These are phyloP conservation scores for Verticillium albo-atrum DNA, from an alignment of 2,329 filamentous ascomycete species.

Conservation along the genomic window DNA sequence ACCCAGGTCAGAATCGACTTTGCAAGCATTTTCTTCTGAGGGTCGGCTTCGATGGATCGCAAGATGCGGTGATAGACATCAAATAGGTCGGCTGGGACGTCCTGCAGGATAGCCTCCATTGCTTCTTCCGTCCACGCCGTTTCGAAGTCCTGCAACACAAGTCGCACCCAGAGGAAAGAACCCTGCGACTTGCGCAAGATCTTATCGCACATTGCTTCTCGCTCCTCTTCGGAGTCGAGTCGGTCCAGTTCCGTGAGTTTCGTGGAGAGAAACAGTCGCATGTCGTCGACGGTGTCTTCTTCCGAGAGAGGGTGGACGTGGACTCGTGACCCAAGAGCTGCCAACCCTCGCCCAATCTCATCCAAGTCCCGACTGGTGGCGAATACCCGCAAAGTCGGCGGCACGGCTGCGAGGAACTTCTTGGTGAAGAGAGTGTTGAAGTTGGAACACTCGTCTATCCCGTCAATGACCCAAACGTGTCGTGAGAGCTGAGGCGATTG, in stretches of 20 bases:
- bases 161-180: conserved; percentile 24
- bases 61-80: conserved; percentile 20
- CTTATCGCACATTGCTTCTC: conserved; percentile 16
- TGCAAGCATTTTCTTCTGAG: conserved; percentile 14
- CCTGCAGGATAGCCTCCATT: conserved; percentile 18
- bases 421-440: conserved; percentile 14
- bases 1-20: conserved; percentile 19
- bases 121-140: conserved; percentile 20
- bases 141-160: conserved; percentile 24
- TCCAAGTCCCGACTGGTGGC: conserved; percentile 20
- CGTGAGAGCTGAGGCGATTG: conserved; percentile 9
- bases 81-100: conserved; percentile 19
- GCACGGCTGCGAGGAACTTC: conserved; percentile 11
- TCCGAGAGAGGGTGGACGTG: conserved; percentile 10
- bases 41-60: conserved; percentile 14
- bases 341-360: conserved; percentile 19
- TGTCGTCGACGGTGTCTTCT: conserved; percentile 18
- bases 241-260: conserved; percentile 14
- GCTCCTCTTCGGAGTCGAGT: conserved; percentile 9
- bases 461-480: conserved; percentile 25
- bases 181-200: conserved; percentile 22
- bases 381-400: conserved; percentile 18
- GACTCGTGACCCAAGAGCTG: conserved; percentile 12
- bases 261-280: conserved; percentile 16
- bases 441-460: conserved; percentile 21